Percentiles rank a stretch among this genome's conserved stretches.
Evolutionary conservation across 495 filamentous ascomycete species (phyloP).

Genomic region (Penicillium crystallinum): DNA sequence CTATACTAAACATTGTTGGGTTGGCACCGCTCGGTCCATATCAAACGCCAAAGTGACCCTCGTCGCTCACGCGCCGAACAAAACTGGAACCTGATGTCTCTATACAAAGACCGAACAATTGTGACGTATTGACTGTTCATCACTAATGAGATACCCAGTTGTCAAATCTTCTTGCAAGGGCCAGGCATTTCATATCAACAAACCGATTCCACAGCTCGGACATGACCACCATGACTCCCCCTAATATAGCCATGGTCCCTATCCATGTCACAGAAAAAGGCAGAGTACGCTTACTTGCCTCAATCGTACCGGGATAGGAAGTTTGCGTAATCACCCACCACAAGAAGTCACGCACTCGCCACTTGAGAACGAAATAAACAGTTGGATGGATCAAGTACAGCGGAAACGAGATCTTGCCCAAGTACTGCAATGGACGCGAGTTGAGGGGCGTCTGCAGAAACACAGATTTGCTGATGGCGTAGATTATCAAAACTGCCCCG

Average conservation of each 20-base stretch:
- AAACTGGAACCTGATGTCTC: too few relatives aligned
- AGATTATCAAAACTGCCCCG: background rate
- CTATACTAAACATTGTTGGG: too few relatives aligned
- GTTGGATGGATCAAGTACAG: conserved; percentile 22
- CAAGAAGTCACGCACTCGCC: conserved; percentile 10
- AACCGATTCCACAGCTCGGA: background rate
- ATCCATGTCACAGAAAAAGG: background rate
- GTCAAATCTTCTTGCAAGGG: background rate
- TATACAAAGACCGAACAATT: too few relatives aligned
- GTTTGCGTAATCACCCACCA: conserved; percentile 3
- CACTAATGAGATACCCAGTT: background rate
- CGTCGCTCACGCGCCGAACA: too few relatives aligned
- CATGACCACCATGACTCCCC: background rate
- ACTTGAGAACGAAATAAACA: conserved; percentile 16
- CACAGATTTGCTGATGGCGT: background rate
- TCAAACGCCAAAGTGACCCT: too few relatives aligned
- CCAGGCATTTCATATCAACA: background rate
- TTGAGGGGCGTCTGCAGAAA: conserved; percentile 11
- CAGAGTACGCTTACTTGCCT: background rate
- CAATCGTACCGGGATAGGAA: background rate
- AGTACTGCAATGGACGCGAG: conserved; percentile 19
- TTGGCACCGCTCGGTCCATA: too few relatives aligned
- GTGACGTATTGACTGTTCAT: background rate
- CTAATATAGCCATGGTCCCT: background rate
- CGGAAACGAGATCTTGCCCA: conserved; percentile 28